A percentile compares a stretch with the other conserved stretches of the same genome.
phyloP scores from a whole-genome alignment of 495 filamentous ascomycete genomes.

The Xeromyces bisporus region DNA sequence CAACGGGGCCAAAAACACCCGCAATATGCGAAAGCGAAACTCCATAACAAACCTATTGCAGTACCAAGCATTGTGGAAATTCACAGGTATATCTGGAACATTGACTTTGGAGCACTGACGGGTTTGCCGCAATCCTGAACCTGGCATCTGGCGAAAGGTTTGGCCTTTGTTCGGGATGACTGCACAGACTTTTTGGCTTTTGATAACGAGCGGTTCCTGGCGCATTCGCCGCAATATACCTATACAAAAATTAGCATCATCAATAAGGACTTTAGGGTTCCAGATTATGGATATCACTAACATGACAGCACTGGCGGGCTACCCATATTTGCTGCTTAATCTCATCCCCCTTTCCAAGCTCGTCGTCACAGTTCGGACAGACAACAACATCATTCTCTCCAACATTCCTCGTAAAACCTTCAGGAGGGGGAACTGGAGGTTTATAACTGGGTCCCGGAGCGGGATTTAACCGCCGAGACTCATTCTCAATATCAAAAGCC shows the following conservation, averaged over 20 bases:
- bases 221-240: constrained; percentile 60
- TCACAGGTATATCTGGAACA: constrained; percentile 36
- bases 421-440: constrained; percentile 35
- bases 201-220: constrained; percentile 29
- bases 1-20: not conserved
- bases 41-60: not conserved
- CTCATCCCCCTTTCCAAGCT: constrained; percentile 45
- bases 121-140: constrained; percentile 30
- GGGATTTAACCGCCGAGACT: constrained; percentile 10
- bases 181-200: constrained; percentile 17
- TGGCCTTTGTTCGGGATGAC: constrained; percentile 8
- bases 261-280: not conserved
- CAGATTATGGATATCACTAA: constrained; percentile 25
- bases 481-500: constrained; percentile 7
- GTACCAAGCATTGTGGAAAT: not conserved
- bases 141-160: constrained; percentile 33
- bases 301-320: constrained; percentile 58
- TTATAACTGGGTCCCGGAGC: constrained; percentile 28
- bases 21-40: not conserved
- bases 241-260: constrained; percentile 12
- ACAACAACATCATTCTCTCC: constrained; percentile 45
- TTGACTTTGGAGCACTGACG: constrained; percentile 18
- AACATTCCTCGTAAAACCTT: constrained; percentile 48
- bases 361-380: constrained; percentile 56
- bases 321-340: constrained; percentile 55